Conservation (phyloP, 441 rosid species). For the Syzygium syzygioides region DNA sequence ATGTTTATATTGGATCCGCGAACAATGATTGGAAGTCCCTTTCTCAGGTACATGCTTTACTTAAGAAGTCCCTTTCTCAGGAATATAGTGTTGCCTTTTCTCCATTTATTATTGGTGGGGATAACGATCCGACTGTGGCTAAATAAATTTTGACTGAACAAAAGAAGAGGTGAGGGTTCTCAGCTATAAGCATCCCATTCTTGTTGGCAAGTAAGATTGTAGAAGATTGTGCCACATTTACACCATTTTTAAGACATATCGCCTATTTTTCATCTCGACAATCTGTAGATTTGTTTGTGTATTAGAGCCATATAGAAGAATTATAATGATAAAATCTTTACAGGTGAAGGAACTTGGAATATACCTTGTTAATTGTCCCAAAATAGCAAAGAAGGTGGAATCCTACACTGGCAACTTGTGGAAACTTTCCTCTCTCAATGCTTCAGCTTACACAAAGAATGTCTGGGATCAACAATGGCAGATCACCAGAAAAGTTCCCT, state of each 20-base stretch:
- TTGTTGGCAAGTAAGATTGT: not conserved
- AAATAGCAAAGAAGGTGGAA: slow-evolving; percentile 45
- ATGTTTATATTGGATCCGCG: slow-evolving; percentile 85
- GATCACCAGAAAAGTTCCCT: slow-evolving; percentile 72
- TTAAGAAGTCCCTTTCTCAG: not conserved
- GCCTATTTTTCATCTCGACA: not conserved
- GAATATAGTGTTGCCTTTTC: not conserved
- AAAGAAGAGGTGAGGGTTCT: not conserved
- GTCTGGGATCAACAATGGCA: slow-evolving; percentile 70
- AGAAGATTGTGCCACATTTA: not conserved
- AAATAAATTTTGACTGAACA: not conserved
- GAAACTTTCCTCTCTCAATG: slow-evolving; percentile 55
- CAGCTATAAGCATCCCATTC: not conserved
- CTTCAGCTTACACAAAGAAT: slow-evolving; percentile 39
- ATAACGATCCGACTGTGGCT: not conserved
- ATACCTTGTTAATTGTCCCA: slow-evolving; percentile 62
- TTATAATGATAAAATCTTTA: slow-evolving; percentile 6
- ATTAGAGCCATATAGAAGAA: not conserved
- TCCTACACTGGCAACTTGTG: slow-evolving; percentile 61
- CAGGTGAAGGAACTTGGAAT: slow-evolving; percentile 90
- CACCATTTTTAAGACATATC: not conserved
- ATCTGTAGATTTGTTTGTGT: not conserved
- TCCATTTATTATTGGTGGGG: not conserved
- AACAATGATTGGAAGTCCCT: slow-evolving; percentile 96
- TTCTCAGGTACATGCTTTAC: slow-evolving; percentile 46